phyloP scores from a whole-genome alignment of 805 yeast genomes.

The Pichia cephalocereana region DNA sequence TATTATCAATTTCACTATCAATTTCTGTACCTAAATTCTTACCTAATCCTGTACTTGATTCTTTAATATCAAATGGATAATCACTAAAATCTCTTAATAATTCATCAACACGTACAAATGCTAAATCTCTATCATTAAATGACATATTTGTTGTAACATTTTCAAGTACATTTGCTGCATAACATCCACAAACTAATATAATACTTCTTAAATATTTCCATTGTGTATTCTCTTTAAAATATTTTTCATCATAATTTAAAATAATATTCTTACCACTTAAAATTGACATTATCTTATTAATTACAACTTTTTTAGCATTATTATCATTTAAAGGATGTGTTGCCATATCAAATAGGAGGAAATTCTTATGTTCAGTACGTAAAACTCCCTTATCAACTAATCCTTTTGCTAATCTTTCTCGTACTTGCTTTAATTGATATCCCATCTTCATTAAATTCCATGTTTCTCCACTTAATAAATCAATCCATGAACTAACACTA shows the following conservation, averaged over 20 bases:
- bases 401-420: constrained; percentile 94
- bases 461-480: constrained; percentile 87
- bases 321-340: constrained; percentile 94
- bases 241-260: constrained; percentile 43
- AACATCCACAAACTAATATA: constrained; percentile 77
- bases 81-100: constrained; percentile 72
- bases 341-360: constrained; percentile 94
- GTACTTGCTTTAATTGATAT: constrained; percentile 93
- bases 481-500: constrained; percentile 87
- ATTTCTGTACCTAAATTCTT: constrained; percentile 51
- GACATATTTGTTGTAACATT: constrained; percentile 69
- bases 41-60: constrained; percentile 60
- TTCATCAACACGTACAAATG: constrained; percentile 92
- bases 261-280: constrained; percentile 65
- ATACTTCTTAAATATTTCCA: constrained; percentile 70
- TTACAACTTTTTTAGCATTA: constrained; percentile 72
- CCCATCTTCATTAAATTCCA: constrained; percentile 94
- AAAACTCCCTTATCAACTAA: constrained; percentile 93
- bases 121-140: constrained; percentile 85
- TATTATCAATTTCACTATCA: constrained; percentile 40
- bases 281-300: constrained; percentile 58
- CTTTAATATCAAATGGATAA: constrained; percentile 59
- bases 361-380: constrained; percentile 92
- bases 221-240: constrained; percentile 60
- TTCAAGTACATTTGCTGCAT: constrained; percentile 94